phyloP scores from a whole-genome alignment of 2,329 filamentous ascomycete genomes.

The Fusarium veterinarium region DNA sequence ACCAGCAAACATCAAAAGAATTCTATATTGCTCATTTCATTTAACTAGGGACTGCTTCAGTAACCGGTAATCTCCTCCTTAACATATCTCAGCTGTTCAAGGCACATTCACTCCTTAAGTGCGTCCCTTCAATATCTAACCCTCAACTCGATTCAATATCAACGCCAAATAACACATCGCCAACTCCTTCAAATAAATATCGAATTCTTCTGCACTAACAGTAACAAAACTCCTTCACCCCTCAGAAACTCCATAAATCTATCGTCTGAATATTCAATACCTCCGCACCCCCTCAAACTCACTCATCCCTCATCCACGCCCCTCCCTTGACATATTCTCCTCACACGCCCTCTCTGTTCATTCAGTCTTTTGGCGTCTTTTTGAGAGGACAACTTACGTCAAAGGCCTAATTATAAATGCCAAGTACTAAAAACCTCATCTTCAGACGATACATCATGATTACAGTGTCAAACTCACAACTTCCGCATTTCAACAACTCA shows the following conservation, averaged over 20 bases:
- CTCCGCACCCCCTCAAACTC: conserved; percentile 25
- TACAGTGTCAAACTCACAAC: neutral
- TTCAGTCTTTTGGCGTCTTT: neutral
- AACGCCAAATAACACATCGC: conserved; percentile 2
- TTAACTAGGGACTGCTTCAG: conserved; percentile 8
- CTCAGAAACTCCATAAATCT: conserved; percentile 21
- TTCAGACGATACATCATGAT: neutral
- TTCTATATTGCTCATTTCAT: conserved; percentile 4
- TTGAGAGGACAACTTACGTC: conserved; percentile 4
- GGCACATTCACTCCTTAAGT: neutral
- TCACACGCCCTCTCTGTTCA: conserved; percentile 13
- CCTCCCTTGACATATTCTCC: conserved; percentile 23
- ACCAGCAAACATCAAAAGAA: conserved; percentile 19
- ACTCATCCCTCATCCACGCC: conserved; percentile 28
- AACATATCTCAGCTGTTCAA: neutral
- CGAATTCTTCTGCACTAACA: conserved; percentile 15
- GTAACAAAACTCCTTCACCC: conserved; percentile 16
- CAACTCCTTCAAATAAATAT: conserved; percentile 17
- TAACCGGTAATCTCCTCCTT: neutral
- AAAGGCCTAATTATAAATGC: neutral
- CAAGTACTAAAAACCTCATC: neutral
- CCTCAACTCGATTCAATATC: conserved; percentile 6
- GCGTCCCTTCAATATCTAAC: conserved; percentile 11
- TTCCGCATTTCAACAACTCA: neutral
- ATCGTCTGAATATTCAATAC: conserved; percentile 39